Percentiles rank a stretch among this genome's conserved stretches.
phyloP scores from a whole-genome alignment of 768 basidiomycete species.

The Cyclocybe aegerita region DNA sequence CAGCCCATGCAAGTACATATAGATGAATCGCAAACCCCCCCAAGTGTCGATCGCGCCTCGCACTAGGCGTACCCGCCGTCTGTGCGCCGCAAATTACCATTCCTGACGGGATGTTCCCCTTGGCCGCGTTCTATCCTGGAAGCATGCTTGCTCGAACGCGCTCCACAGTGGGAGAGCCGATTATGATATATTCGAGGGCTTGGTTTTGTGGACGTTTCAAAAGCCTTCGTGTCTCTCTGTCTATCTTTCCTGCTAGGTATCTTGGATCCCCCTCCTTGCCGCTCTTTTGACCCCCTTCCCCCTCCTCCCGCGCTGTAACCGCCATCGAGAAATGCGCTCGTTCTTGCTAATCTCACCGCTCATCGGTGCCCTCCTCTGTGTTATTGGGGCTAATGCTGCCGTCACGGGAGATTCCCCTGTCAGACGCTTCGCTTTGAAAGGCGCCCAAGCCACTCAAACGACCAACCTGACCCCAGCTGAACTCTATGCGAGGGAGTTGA shows the following conservation, averaged over 20 bases:
- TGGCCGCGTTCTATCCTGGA: not conserved
- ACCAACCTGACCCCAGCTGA: not conserved
- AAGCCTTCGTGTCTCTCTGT: not conserved
- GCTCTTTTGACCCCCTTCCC: not conserved
- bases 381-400: not conserved
- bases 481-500: not conserved
- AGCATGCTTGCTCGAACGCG: not conserved
- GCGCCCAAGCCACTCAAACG: not conserved
- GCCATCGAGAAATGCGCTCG: not conserved
- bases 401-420: not conserved
- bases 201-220: not conserved
- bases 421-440: not conserved
- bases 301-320: too few species aligned
- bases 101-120: too few species aligned
- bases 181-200: too few species aligned
- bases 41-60: too few species aligned
- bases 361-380: not conserved
- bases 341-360: slow-evolving; percentile 1
- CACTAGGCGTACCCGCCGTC: too few species aligned
- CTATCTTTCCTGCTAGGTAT: not conserved
- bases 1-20: too few species aligned
- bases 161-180: too few species aligned
- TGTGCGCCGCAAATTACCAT: too few species aligned
- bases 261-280: not conserved
- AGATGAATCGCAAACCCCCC: too few species aligned